phyloP scores from a whole-genome alignment of 75 land plant species.

The Pinus tabuliformis region DNA sequence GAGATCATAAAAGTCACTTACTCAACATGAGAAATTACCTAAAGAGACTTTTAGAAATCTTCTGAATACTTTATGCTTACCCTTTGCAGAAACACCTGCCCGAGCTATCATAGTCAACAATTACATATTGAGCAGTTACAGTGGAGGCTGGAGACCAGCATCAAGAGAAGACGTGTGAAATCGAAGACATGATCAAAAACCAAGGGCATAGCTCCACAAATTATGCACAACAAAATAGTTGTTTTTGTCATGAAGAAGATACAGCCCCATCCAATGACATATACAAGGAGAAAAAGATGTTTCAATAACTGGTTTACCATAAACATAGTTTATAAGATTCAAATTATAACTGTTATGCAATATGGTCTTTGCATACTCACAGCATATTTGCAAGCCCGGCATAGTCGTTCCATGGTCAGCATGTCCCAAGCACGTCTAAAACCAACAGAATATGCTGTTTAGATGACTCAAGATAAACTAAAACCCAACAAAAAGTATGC shows the following conservation, averaged over 20 bases:
- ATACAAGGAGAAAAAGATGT: too few relatives aligned
- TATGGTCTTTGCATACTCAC: slow-evolving; percentile 31
- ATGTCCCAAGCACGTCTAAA: slow-evolving; percentile 88
- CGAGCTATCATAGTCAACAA: too few relatives aligned
- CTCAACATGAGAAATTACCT: too few relatives aligned
- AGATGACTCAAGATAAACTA: not conserved
- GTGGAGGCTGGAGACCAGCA: not conserved
- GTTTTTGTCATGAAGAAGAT: not conserved
- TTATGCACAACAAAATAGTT: not conserved
- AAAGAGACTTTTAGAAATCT: too few relatives aligned
- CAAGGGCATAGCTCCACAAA: not conserved
- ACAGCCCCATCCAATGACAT: not conserved
- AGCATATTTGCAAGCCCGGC: slow-evolving; percentile 98
- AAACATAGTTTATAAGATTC: not conserved
- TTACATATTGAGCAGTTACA: not conserved
- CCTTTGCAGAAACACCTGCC: too few relatives aligned
- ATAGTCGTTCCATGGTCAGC: slow-evolving; percentile 91
- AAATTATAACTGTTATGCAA: not conserved
- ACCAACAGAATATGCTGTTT: slow-evolving; percentile 5
- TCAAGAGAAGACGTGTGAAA: not conserved
- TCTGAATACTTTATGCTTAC: too few relatives aligned
- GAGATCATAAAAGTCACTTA: too few relatives aligned
- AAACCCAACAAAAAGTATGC: not conserved
- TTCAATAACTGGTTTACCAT: not conserved
- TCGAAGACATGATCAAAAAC: not conserved